A percentile compares a stretch with the other conserved stretches of the same genome.
Evolutionary conservation across 305 asterid genomes (phyloP).

Genomic region (Vinca major): DNA sequence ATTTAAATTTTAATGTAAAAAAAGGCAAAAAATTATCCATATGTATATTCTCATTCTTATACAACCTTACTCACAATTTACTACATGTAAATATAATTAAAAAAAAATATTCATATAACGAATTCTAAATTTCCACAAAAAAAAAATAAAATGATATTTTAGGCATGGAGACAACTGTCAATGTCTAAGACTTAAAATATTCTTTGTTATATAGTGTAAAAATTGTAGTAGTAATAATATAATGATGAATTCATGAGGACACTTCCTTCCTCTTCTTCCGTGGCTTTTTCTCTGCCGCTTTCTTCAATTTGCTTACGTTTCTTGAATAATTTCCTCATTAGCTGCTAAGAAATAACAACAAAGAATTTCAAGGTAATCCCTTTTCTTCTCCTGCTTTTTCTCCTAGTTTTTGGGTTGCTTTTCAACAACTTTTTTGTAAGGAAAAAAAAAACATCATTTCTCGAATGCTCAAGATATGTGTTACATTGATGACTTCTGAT

Average conservation of each 20-base stretch:
- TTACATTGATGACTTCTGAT: background rate
- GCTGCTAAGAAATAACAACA: slow-evolving; percentile 5
- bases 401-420: slow-evolving; percentile 11
- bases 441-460: background rate
- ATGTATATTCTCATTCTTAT: too few relatives aligned
- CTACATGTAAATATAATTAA: too few relatives aligned
- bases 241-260: background rate
- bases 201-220: background rate
- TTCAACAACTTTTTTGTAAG: background rate
- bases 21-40: too few relatives aligned
- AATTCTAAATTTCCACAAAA: too few relatives aligned
- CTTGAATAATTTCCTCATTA: background rate
- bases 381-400: slow-evolving; percentile 12
- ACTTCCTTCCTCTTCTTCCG: slow-evolving; percentile 7
- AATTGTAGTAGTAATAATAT: background rate
- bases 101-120: too few relatives aligned
- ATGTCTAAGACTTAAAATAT: slow-evolving; percentile 8
- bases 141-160: background rate
- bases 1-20: too few relatives aligned
- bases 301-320: slow-evolving; percentile 3
- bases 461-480: slow-evolving; percentile 10
- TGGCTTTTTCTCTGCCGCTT: background rate
- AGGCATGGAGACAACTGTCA: slow-evolving; percentile 12
- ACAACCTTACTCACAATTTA: too few relatives aligned
- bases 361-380: slow-evolving; percentile 6